A percentile compares a stretch with the other conserved stretches of the same genome.
Evolutionary conservation across 192 early-diverging fungal species (phyloP).

Genomic region (Podila minutissima): DNA sequence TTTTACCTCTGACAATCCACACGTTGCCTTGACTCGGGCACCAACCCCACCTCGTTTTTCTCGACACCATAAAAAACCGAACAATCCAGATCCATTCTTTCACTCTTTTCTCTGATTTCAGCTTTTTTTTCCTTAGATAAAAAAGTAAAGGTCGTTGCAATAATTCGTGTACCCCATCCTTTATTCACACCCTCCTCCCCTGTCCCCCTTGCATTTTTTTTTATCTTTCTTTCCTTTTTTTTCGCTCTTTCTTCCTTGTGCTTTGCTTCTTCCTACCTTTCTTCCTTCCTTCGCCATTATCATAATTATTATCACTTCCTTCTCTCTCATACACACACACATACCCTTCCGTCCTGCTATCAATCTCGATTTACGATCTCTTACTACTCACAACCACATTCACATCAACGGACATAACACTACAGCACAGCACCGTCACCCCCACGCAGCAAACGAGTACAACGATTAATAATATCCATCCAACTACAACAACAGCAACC

Average conservation of each 20-base stretch:
- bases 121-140: not conserved
- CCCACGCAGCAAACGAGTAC: no score
- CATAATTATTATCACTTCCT: not conserved
- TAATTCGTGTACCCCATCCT: conserved; percentile 2
- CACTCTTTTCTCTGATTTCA: no score
- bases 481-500: not conserved
- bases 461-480: no score
- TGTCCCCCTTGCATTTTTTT: not conserved
- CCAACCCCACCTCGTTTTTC: not conserved
- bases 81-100: not conserved
- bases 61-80: not conserved
- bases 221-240: not conserved
- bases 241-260: not conserved
- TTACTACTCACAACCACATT: no score
- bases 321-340: not conserved
- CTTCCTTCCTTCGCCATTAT: not conserved
- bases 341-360: not conserved
- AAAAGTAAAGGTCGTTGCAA: conserved; percentile 1
- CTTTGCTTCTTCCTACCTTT: not conserved
- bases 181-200: not conserved
- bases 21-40: no score
- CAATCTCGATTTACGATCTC: no score
- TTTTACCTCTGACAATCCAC: no score
- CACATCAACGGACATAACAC: no score
- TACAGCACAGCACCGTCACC: no score